Conservation (phyloP, 345 rosid genomes). For the Euphorbia lathyris region DNA sequence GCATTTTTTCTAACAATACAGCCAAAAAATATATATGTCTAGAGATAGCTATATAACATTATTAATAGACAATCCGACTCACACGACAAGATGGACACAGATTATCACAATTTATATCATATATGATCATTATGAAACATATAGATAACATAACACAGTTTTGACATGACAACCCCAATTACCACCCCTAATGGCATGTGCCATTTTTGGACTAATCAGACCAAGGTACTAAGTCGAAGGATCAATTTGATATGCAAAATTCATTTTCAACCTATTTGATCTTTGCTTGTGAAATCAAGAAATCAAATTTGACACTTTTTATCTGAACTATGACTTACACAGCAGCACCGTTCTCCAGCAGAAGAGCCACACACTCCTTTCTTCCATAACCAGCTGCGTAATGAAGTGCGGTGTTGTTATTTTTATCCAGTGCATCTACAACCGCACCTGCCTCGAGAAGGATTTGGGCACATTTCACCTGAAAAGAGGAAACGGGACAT, state of each 20-base stretch:
- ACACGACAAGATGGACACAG: too few relatives aligned
- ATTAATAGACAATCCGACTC: too few relatives aligned
- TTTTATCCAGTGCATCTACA: constrained; percentile 91
- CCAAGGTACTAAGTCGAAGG: not conserved
- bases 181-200: not conserved
- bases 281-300: not conserved
- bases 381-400: constrained; percentile 98
- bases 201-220: not conserved
- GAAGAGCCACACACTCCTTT: constrained; percentile 90
- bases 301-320: not conserved
- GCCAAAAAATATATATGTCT: not conserved
- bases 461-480: constrained; percentile 83
- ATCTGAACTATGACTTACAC: constrained; percentile 57
- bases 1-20: not conserved
- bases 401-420: constrained; percentile 95
- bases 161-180: too few relatives aligned
- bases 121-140: too few relatives aligned
- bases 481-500: constrained; percentile 12
- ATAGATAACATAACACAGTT: too few relatives aligned
- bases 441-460: constrained; percentile 88
- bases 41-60: not conserved
- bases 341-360: constrained; percentile 89
- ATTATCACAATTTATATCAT: too few relatives aligned
- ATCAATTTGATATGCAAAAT: not conserved
- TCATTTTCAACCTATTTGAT: too few relatives aligned